phyloP scores from a whole-genome alignment of 345 rosid genomes.

The Odontarrhena argentea region DNA sequence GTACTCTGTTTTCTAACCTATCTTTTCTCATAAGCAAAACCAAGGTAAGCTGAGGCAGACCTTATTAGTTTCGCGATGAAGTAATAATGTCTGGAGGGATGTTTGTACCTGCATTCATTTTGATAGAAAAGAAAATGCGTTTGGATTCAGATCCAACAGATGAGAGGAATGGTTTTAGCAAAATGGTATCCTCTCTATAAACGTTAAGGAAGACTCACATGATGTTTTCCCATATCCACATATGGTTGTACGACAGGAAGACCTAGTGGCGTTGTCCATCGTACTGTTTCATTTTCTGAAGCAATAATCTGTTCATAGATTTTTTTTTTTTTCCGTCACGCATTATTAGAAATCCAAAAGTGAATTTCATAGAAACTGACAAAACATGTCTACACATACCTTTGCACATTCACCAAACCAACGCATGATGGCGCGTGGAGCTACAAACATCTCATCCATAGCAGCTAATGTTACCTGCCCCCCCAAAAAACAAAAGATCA shows the following conservation, averaged over 20 bases:
- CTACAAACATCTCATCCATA: conserved; percentile 94
- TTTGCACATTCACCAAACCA: conserved; percentile 99
- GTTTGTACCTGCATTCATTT: conserved; percentile 75
- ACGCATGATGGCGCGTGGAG: conserved; percentile 85
- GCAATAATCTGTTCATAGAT: conserved; percentile 65
- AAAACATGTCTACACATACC: conserved; percentile 54
- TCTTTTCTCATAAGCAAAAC: conserved; percentile 22
- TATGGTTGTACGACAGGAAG: conserved; percentile 99
- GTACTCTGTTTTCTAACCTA: conserved; percentile 2
- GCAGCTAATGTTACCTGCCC: conserved; percentile 83
- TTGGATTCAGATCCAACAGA: conserved; percentile 4
- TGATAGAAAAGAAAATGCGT: conserved; percentile 12
- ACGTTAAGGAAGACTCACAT: conserved; percentile 53
- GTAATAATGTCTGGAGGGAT: conserved; percentile 84
- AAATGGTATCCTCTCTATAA: background rate
- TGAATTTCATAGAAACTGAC: conserved; percentile 3
- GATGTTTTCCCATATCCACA: conserved; percentile 66
- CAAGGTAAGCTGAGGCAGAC: conserved; percentile 44
- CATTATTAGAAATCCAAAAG: conserved; percentile 1
- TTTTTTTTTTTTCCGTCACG: background rate
- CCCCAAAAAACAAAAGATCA: conserved; percentile 20
- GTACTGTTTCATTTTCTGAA: conserved; percentile 82
- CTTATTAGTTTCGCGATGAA: conserved; percentile 87
- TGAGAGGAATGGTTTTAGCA: background rate
- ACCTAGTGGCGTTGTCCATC: conserved; percentile 96